Evolutionary conservation across 2,329 filamentous ascomycete genomes (phyloP).

Genomic region (Ophiostoma ips): DNA sequence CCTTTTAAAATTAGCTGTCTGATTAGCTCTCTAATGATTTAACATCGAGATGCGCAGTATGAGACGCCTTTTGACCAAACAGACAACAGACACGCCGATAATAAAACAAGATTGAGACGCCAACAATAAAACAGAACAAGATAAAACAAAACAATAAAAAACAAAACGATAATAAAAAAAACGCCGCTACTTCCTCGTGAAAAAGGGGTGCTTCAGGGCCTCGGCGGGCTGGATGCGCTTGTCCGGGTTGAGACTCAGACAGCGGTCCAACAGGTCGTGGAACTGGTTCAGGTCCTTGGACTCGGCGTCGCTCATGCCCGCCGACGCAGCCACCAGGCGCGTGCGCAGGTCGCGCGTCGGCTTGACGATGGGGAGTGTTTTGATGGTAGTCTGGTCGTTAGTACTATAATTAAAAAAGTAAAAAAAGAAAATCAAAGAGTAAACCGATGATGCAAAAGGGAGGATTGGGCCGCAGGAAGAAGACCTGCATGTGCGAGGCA

Average conservation of each 20-base stretch:
- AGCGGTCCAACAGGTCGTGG: slow-evolving; percentile 76
- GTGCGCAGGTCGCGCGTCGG: slow-evolving; percentile 71
- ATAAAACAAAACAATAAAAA: no score
- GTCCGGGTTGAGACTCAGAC: slow-evolving; percentile 78
- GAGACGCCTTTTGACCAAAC: no score
- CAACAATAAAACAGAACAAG: no score
- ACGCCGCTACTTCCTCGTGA: slow-evolving; percentile 30
- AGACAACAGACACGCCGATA: no score
- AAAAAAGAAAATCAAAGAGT: neutral
- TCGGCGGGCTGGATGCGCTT: slow-evolving; percentile 79
- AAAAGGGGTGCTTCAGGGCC: slow-evolving; percentile 81
- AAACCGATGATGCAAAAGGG: neutral
- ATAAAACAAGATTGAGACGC: no score
- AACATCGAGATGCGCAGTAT: no score
- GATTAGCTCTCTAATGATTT: no score
- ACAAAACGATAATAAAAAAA: neutral
- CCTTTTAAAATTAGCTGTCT: no score
- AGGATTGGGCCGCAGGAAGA: slow-evolving; percentile 1
- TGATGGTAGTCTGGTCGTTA: slow-evolving; percentile 43
- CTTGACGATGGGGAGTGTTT: slow-evolving; percentile 56
- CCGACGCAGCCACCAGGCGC: slow-evolving; percentile 59
- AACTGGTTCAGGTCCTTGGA: slow-evolving; percentile 69
- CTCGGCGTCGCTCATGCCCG: slow-evolving; percentile 60
- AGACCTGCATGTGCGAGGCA: neutral
- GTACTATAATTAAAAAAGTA: neutral